Evolutionary conservation across 2,329 filamentous ascomycete genomes (phyloP), one percentile per base, ranked within the genome.

Genomic region (Beauveria australis): DNA sequence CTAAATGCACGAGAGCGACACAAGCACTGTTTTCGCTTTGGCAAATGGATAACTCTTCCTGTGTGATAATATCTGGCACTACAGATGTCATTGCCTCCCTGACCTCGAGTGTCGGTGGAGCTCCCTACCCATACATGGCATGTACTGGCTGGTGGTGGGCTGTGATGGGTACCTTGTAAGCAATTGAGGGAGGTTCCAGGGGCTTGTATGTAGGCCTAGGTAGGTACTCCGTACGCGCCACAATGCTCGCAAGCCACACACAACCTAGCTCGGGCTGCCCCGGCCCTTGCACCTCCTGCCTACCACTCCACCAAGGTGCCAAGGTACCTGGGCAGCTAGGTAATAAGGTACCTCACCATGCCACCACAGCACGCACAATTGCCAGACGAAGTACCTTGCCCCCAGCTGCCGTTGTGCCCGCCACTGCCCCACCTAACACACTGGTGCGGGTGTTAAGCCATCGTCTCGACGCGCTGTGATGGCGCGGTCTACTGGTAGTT

Each of bases 371-470:
- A 37, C 12, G 33, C 18, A 24, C n/a, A 48, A 16, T n/a, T 5
- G 18, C 30, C 3, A 8, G 26, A 37, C 14, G 28, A 57, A 41
- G 54, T 16, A 6, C 33, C 33, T 37, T 37, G 14, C 33, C 12
- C 33, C 33, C 12, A 5, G 33, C 33, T 14, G 12, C 37, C 26
- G 24, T 53, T 37, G 16, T 43, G 48, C 14, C 57, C 57, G 22
- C 57, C 48, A 26, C 48, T 47, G 26, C 49, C 58, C 58, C 58
- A 60, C 58, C 49, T 60, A 8, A 44, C 40, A n/a, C 47, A 46
- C 55, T 40, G 9, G 43, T 47, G 12, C 9, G 18, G 44, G 19
- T 40, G 56, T 46, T 19, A 28, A 48, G 54, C 44, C 44, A 49
- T 49, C 44, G 9, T 26, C 54, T 46, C 8, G 33, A 37, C 33